phyloP scores from a whole-genome alignment of 352 stramenopile genomes.

The Pythium brachiatum region DNA sequence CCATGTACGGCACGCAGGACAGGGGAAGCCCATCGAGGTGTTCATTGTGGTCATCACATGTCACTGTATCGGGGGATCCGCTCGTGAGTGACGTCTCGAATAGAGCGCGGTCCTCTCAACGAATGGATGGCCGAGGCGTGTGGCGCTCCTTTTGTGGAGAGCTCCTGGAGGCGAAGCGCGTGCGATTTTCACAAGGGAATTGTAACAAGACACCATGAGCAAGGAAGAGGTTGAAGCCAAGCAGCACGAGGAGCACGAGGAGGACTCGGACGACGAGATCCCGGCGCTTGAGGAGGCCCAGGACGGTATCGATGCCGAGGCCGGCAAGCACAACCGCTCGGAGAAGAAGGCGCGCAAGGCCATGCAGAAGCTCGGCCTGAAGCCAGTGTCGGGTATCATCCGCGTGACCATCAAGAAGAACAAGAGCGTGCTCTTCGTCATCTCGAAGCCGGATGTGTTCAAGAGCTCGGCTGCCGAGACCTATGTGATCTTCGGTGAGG shows the following conservation, averaged over 20 bases:
- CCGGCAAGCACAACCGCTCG: conserved; percentile 93
- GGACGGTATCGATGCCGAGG: conserved; percentile 61
- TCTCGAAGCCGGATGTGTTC: conserved; percentile 98
- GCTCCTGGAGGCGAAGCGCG: too few relatives aligned
- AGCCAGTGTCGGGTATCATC: conserved; percentile 94
- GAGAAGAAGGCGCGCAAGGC: conserved; percentile 99
- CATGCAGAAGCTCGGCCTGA: conserved; percentile 99
- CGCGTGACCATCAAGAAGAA: conserved; percentile 98
- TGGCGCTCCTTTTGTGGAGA: too few relatives aligned
- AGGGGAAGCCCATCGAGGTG: too few relatives aligned
- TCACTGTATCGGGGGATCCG: conserved; percentile 10
- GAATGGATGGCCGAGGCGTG: conserved; percentile 18
- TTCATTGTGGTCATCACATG: background rate
- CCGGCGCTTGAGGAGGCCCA: conserved; percentile 71
- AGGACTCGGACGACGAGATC: conserved; percentile 83
- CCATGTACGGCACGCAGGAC: too few relatives aligned
- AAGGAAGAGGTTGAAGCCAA: conserved; percentile 44
- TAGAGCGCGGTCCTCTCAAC: conserved; percentile 8
- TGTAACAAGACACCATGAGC: conserved; percentile 27
- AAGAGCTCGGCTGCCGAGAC: conserved; percentile 94
- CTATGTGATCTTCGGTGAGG: conserved; percentile 98
- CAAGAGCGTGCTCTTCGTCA: conserved; percentile 97
- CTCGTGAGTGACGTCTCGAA: conserved; percentile 13
- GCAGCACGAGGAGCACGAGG: conserved; percentile 49
- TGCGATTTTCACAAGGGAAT: background rate